These are phyloP conservation scores for Dalechampia spathulata DNA, from an alignment of 441 rosid species.

Conservation along the genomic window DNA sequence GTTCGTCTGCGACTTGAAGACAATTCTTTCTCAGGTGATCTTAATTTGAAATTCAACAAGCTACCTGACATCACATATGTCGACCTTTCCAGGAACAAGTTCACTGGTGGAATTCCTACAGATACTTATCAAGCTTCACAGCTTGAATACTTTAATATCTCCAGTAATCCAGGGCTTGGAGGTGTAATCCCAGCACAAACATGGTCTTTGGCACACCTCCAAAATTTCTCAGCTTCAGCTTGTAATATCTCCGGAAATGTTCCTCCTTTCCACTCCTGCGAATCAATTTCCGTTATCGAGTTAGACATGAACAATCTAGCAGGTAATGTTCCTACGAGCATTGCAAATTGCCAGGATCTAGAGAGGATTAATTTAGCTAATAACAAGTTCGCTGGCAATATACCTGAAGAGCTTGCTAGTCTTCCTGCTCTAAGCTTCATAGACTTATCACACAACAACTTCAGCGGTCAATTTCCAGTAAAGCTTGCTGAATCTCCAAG, in stretches of 20 bases:
- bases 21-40: constrained; percentile 74
- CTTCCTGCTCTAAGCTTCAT: constrained; percentile 43
- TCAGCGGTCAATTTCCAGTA: constrained; percentile 59
- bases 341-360: constrained; percentile 53
- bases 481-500: constrained; percentile 44
- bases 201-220: constrained; percentile 68
- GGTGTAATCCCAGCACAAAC: constrained; percentile 46
- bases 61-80: constrained; percentile 61
- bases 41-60: constrained; percentile 52
- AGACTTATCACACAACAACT: constrained; percentile 63
- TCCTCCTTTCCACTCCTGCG: constrained; percentile 58
- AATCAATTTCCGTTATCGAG: constrained; percentile 53
- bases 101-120: constrained; percentile 67
- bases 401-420: constrained; percentile 47
- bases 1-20: constrained; percentile 83
- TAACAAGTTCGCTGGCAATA: constrained; percentile 47
- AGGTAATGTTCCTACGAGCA: constrained; percentile 43
- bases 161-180: constrained; percentile 56
- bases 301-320: constrained; percentile 44
- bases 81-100: constrained; percentile 70
- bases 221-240: constrained; percentile 69
- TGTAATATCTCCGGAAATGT: constrained; percentile 56
- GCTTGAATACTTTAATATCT: constrained; percentile 68
- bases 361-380: constrained; percentile 41
- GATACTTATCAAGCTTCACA: constrained; percentile 50